These are phyloP conservation scores for Pleodorina starrii DNA, from an alignment of 139 green algal species.

Conservation along the genomic window DNA sequence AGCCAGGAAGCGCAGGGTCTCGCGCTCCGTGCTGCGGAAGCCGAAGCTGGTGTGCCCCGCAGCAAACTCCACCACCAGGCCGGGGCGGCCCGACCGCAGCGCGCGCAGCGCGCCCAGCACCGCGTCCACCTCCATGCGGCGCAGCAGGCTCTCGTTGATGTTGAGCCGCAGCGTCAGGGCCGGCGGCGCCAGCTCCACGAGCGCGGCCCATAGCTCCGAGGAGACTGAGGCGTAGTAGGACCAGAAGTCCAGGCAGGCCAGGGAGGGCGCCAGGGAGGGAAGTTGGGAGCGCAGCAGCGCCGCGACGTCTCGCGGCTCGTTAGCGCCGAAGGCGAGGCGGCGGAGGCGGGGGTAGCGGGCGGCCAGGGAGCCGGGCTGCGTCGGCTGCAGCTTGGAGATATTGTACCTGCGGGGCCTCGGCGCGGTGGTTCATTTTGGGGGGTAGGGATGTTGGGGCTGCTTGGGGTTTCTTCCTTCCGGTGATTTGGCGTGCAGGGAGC, in stretches of 20 bases:
- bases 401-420: slow-evolving; percentile 50
- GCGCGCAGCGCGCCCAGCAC: background rate
- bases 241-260: slow-evolving; percentile 35
- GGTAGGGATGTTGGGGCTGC: too few relatives aligned
- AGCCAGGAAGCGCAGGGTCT: slow-evolving; percentile 12
- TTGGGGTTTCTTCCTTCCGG: too few relatives aligned
- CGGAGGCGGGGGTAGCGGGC: slow-evolving; percentile 4
- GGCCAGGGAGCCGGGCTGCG: background rate
- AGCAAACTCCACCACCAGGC: slow-evolving; percentile 28
- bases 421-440: too few relatives aligned
- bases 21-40: background rate
- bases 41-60: slow-evolving; percentile 21
- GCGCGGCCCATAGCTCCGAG: background rate
- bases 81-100: background rate
- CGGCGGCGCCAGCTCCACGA: background rate
- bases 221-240: slow-evolving; percentile 17
- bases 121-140: slow-evolving; percentile 9
- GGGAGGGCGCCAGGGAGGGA: background rate
- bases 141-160: slow-evolving; percentile 43
- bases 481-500: too few relatives aligned
- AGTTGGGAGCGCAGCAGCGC: background rate
- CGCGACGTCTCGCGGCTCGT: slow-evolving; percentile 12
- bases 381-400: background rate
- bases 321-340: slow-evolving; percentile 40
- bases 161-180: slow-evolving; percentile 6